These are phyloP conservation scores for Colletotrichum agaves DNA, from an alignment of 2,329 filamentous ascomycete genomes.

Conservation along the genomic window DNA sequence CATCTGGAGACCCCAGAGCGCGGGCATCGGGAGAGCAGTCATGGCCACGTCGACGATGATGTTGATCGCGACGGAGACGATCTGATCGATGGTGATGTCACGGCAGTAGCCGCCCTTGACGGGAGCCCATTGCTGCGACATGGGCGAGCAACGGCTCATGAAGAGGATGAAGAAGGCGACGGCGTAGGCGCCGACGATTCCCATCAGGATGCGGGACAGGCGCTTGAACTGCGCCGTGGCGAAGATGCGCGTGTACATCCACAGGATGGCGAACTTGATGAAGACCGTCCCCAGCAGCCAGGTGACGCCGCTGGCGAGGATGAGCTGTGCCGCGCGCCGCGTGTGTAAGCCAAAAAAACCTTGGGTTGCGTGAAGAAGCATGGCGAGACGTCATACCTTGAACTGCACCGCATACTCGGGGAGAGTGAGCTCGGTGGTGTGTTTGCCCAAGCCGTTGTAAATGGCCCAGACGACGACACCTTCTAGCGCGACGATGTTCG, in stretches of 20 bases:
- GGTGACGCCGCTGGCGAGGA: constrained; percentile 43
- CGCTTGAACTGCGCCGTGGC: constrained; percentile 42
- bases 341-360: constrained; percentile 9
- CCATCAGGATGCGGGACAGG: constrained; percentile 42
- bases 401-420: constrained; percentile 25
- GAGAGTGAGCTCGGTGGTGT: constrained; percentile 32
- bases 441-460: constrained; percentile 41
- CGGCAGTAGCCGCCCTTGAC: constrained; percentile 51
- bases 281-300: constrained; percentile 44
- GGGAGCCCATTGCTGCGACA: constrained; percentile 46
- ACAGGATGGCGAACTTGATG: constrained; percentile 47
- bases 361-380: not conserved
- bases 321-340: constrained; percentile 22
- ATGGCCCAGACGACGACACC: constrained; percentile 40
- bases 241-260: constrained; percentile 46
- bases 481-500: constrained; percentile 32
- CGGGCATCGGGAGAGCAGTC: constrained; percentile 52
- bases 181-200: constrained; percentile 41
- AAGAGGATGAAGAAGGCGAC: constrained; percentile 46
- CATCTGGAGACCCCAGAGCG: constrained; percentile 56
- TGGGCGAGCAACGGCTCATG: constrained; percentile 46
- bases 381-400: constrained; percentile 12
- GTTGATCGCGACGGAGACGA: constrained; percentile 42
- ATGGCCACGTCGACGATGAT: constrained; percentile 47
- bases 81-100: constrained; percentile 39